Percentiles rank a stretch among this genome's conserved stretches.
phyloP scores from a whole-genome alignment of 2,329 filamentous ascomycete species.

The Westerdykella aurantiaca region DNA sequence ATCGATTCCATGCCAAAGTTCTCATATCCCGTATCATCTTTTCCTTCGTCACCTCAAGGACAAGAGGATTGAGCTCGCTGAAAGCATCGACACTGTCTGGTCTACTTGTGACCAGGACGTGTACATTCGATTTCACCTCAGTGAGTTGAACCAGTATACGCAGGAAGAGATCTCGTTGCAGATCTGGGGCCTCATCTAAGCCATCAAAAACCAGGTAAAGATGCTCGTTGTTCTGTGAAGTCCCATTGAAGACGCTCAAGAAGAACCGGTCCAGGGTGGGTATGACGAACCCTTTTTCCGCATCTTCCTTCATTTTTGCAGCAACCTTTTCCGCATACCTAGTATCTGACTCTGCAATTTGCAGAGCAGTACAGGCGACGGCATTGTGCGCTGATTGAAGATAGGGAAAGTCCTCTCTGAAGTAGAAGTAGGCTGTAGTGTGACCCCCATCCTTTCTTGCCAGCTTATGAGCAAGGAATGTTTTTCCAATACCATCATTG shows the following conservation, averaged over 20 bases:
- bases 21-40: constrained; percentile 27
- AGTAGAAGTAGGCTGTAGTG: constrained; percentile 32
- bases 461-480: constrained; percentile 24
- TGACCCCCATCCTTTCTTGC: constrained; percentile 8
- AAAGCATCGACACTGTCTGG: constrained; percentile 3
- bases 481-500: constrained; percentile 32
- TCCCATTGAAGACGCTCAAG: constrained; percentile 13
- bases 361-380: constrained; percentile 24
- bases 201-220: constrained; percentile 32
- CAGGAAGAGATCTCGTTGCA: constrained; percentile 9
- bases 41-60: constrained; percentile 18
- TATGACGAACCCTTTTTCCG: constrained; percentile 4
- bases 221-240: constrained; percentile 8
- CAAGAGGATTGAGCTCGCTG: constrained; percentile 1
- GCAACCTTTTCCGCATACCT: constrained; percentile 28
- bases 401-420: constrained; percentile 31
- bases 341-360: constrained; percentile 27
- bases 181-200: constrained; percentile 24
- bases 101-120: constrained; percentile 21
- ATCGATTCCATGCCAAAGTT: constrained; percentile 19
- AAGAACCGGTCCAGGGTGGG: constrained; percentile 16
- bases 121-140: constrained; percentile 20
- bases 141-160: constrained; percentile 19
- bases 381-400: constrained; percentile 17
- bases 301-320: constrained; percentile 20